These are phyloP conservation scores for Hypoxylon perforatum DNA, from an alignment of 495 filamentous ascomycete genomes.

Conservation along the genomic window DNA sequence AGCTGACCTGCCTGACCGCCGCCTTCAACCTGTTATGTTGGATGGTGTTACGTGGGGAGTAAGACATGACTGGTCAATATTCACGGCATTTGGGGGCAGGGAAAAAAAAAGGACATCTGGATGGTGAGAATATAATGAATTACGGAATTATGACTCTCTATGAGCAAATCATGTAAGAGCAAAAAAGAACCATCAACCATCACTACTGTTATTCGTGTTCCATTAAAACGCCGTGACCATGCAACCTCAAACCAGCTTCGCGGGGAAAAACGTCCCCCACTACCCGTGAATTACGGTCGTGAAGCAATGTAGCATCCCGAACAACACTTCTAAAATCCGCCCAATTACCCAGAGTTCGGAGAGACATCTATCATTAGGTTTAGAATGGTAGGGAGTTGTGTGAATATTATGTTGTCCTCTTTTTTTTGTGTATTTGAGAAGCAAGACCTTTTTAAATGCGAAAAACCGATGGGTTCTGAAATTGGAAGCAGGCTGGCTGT, in stretches of 20 bases:
- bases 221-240: conserved; percentile 43
- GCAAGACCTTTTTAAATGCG: conserved; percentile 20
- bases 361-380: conserved; percentile 41
- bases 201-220: conserved; percentile 38
- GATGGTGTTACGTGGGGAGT: neutral
- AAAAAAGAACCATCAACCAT: conserved; percentile 19
- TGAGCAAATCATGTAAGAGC: conserved; percentile 42
- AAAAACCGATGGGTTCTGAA: conserved; percentile 11
- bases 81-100: conserved; percentile 9
- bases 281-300: conserved; percentile 35
- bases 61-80: neutral
- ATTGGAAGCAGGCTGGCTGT: neutral
- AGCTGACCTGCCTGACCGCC: neutral
- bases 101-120: no score
- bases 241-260: conserved; percentile 40
- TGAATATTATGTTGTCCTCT: conserved; percentile 30
- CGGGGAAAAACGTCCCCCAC: conserved; percentile 16
- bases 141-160: conserved; percentile 45
- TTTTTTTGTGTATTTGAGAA: conserved; percentile 22
- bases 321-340: conserved; percentile 31
- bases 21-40: conserved; percentile 2
- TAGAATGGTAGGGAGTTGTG: conserved; percentile 20
- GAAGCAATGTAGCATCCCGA: conserved; percentile 32
- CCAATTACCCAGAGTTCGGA: conserved; percentile 33
- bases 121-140: conserved; percentile 28